Evolutionary conservation across 768 basidiomycete species (phyloP), one percentile per base, ranked within the genome.

Genomic region (Mycena crocata): DNA sequence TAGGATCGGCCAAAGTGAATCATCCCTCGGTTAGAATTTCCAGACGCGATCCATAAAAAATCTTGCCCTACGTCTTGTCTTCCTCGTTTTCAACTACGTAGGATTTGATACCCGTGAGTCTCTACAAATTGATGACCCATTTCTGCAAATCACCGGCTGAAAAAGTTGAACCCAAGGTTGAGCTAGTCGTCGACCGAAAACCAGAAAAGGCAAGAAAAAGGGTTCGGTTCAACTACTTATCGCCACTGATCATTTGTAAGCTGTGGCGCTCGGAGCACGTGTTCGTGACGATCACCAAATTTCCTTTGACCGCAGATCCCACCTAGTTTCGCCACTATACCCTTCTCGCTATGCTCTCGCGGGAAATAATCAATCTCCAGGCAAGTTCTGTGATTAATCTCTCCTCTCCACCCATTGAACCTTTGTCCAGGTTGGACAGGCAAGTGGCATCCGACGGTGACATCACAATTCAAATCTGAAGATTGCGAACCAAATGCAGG

Each of bases 301-400:
- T 51, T 63, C 55, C 64, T 63, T 57, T 68, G 44, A 39, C 66
- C 50, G 21, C 42, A 6, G 24, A 32, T 58, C 37, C 40, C 37
- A 45, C 31, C 24, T 30, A 19, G 21, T 17, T 57, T 42, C 55
- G 48, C 31, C 56, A 42, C n/a, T 65, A 65, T 62, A 49, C 64
- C 66, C 64, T 56, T 40, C 45, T 40, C 46, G 21, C 30, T 46
- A 91, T 92, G 90, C 52, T 68, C 26, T 80, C 84, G 31, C 89
- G 93, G 66, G 93, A 94, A 82, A 94, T 95, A 62, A 84, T 95
- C 76, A 95, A 93, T 78, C 78, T 94, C 32, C 93, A 94, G 84
- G 93, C 85, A 74, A 66, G 79, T 45, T 32, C 37, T 37, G 34
- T 28, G 34, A 39, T 44, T 23, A 17, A 14, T 42, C 32, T 21